Evolutionary conservation across 495 filamentous ascomycete genomes (phyloP), one percentile per base, ranked within the genome.

Genomic region (Aspergillus diversus): DNA sequence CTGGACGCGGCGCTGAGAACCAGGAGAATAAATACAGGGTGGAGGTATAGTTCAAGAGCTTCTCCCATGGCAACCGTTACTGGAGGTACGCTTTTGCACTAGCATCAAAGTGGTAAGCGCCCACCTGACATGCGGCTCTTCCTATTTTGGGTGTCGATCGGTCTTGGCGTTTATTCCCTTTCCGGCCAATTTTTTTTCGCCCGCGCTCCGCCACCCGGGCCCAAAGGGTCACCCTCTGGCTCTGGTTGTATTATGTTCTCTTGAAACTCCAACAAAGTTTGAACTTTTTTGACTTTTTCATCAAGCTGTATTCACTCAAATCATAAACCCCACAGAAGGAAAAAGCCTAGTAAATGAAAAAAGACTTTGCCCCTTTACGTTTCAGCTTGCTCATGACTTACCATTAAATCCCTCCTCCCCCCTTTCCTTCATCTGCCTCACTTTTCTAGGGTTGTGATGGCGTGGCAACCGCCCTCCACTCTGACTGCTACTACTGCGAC

Each of bases 21-120:
- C 39, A 57, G 61, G 62, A 43, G 77, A 76, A 76, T 80, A 80
- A 78, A 80, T 80, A 80, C 63, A 71, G 67, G 33, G 16, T 16
- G 8, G 31, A 47, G 53, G 63, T 73, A 70, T 71, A 70, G 68
- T 66, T 68, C 66, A 55, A 17, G 21, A 54, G 17, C 27, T 59
- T 70, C 61, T 64, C 69, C 66, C 63, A 67, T 69, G 76, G 75
- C 77, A 80, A 80, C 77, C 59, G 75, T 80, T 77, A 74, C 73
- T 71, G 65, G 65, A 75, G 72, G 71, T 74, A 77, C 76, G 70
- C 50, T 46, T 55, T 48, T 59, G 63, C 65, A 34, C 75, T 72
- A 74, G 55, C 16, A 61, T 63, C 0, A 8, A 63, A 61, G 1
- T 42, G 73, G 63, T 48, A 67, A 71, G 71, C 8, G 5, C 5